Percentiles rank a stretch among this genome's conserved stretches.
Conservation (phyloP, 495 filamentous ascomycete species). For the Zalerion maritima region DNA sequence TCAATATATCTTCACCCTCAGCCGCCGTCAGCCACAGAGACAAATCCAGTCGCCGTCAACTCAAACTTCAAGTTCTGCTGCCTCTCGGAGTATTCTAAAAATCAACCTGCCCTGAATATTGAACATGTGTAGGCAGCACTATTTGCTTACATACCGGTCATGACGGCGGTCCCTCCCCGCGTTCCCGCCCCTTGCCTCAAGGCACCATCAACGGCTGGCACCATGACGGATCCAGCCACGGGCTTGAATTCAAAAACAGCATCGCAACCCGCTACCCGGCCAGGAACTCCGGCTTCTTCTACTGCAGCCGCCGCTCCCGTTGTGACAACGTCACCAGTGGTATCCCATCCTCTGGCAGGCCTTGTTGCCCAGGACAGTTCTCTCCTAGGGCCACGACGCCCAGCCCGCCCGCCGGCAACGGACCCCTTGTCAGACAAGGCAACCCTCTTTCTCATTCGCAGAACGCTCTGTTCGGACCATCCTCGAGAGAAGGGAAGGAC, state of each 20-base stretch:
- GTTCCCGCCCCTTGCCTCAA: conserved; percentile 15
- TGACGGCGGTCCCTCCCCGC: conserved; percentile 16
- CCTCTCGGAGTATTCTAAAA: too few species aligned
- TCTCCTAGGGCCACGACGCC: conserved; percentile 14
- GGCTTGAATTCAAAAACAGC: too few species aligned
- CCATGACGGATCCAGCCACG: conserved; percentile 12
- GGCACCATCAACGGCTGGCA: conserved; percentile 12
- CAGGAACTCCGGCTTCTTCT: background rate
- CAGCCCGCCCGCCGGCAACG: conserved; percentile 13
- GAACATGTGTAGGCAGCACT: too few species aligned
- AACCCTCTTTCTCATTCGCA: conserved; percentile 35
- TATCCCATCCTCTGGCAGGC: conserved; percentile 6
- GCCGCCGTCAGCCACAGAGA: too few species aligned
- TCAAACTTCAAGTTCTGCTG: too few species aligned
- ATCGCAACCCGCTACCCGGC: background rate
- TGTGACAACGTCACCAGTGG: too few species aligned
- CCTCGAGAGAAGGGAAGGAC: conserved; percentile 27
- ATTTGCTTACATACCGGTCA: too few species aligned
- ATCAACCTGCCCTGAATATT: too few species aligned
- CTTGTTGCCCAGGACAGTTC: too few species aligned
- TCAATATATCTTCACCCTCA: too few species aligned
- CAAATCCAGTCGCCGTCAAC: too few species aligned
- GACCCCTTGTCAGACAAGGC: conserved; percentile 37
- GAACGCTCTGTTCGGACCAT: conserved; percentile 34
- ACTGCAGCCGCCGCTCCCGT: background rate